phyloP scores from a whole-genome alignment of 306 rosid genomes.

The Cucumis melo region DNA sequence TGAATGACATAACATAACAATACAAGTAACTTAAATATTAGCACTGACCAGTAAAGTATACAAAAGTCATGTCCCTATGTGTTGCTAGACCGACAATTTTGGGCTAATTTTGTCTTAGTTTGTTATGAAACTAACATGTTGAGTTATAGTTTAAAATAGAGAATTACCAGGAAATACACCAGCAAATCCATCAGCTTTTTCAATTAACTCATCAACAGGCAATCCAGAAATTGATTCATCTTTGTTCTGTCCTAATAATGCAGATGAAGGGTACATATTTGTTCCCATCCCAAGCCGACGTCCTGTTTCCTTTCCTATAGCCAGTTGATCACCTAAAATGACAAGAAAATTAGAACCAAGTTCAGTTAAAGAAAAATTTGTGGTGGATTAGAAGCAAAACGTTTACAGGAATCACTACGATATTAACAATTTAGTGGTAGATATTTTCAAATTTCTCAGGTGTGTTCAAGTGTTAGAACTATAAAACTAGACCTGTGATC shows the following conservation, averaged over 20 bases:
- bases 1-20: neutral
- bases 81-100: neutral
- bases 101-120: neutral
- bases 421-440: neutral
- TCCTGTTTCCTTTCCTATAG: slow-evolving; percentile 82
- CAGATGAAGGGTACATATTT: slow-evolving; percentile 77
- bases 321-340: slow-evolving; percentile 66
- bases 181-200: slow-evolving; percentile 82
- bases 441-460: neutral
- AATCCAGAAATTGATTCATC: slow-evolving; percentile 40
- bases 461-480: neutral
- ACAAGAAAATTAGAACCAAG: neutral
- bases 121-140: neutral
- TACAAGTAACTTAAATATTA: neutral
- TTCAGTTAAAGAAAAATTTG: neutral
- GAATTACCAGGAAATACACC: slow-evolving; percentile 71
- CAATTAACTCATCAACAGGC: slow-evolving; percentile 79
- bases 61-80: neutral
- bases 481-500: slow-evolving; percentile 50
- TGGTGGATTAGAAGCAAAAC: neutral
- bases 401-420: neutral
- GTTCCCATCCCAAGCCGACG: slow-evolving; percentile 86
- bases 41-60: neutral
- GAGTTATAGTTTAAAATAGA: neutral
- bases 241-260: slow-evolving; percentile 57